phyloP scores from a whole-genome alignment of 2,329 filamentous ascomycete species.

The Stachybotrys chlorohalonatus region DNA sequence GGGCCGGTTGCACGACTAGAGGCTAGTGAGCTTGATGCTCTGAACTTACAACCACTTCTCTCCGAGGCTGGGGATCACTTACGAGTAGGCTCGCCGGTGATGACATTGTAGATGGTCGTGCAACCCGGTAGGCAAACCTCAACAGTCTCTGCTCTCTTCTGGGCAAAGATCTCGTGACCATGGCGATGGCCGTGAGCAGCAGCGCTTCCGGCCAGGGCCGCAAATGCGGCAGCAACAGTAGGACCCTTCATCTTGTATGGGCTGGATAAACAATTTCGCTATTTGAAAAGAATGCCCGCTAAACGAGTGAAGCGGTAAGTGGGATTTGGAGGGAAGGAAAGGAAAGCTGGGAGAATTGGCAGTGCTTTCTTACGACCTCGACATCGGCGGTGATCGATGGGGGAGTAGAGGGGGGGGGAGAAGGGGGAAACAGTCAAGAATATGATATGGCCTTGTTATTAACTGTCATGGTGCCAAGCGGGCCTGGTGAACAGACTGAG shows the following conservation, averaged over 20 bases:
- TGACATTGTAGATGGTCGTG: conserved; percentile 65
- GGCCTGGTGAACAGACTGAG: background rate
- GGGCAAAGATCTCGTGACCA: conserved; percentile 47
- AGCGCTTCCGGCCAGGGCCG: conserved; percentile 47
- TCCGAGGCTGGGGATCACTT: conserved; percentile 9
- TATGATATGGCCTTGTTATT: conserved; percentile 31
- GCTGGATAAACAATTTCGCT: conserved; percentile 17
- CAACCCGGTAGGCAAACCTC: conserved; percentile 51
- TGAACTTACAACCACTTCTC: too few relatives aligned
- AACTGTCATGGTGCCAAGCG: conserved; percentile 12
- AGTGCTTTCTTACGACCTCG: conserved; percentile 42
- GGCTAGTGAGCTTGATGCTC: too few relatives aligned
- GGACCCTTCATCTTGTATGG: conserved; percentile 63
- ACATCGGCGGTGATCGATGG: conserved; percentile 36
- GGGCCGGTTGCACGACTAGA: background rate
- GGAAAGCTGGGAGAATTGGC: conserved; percentile 33
- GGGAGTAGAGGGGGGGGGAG: conserved; percentile 22
- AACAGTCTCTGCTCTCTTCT: conserved; percentile 33
- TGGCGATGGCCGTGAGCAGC: conserved; percentile 51
- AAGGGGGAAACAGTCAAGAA: conserved; percentile 22
- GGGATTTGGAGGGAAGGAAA: conserved; percentile 29
- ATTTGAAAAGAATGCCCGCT: conserved; percentile 66
- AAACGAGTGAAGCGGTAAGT: conserved; percentile 76
- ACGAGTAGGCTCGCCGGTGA: conserved; percentile 59
- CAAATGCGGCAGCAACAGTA: conserved; percentile 56